Evolutionary conservation across 495 filamentous ascomycete species (phyloP), one percentile per base, ranked within the genome.

Genomic region (Daldinia grandis): DNA sequence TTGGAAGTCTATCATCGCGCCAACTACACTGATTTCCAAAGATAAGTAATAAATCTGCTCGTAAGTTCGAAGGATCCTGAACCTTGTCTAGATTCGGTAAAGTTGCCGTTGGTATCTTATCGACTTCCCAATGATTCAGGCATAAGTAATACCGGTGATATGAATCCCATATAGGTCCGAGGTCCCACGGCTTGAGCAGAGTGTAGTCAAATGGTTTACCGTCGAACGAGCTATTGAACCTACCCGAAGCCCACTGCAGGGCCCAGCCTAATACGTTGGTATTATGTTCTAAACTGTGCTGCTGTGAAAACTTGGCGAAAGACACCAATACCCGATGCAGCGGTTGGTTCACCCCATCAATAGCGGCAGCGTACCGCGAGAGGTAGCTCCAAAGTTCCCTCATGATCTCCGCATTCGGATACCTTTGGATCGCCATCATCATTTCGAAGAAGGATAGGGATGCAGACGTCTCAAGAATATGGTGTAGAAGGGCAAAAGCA

Each of bases 141-240:
- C 64, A 74, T 5, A 77, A 49, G 30, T 77, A 77, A 21, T 77
- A 77, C 15, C 75, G 73, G 35, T 77, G 75, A 31, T 77, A 77
- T 9, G 73, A 77, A 8, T 68, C 50, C 30, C 62, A 62, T 31
- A 77, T 51, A 12, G 75, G 70, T 0, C 72, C 53, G 14, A 77
- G 66, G 49, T 77, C 75, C 75, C 75, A 77, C 21, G 75, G 75
- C 50, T 66, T 62, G 27, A 77, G 71, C 60, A 77, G 64, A 5
- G 73, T 75, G 47, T 77, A 77, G 47, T 77, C 75, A 47, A 77
- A 77, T 2, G 75, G 62, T n/a, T 67, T 71, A 8, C 70, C 73
- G 27, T 77, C 75, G 21, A 77, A 77, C 30, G 58, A 73, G 38
- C 73, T 68, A 47, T 75, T 72, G 42, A 71, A 72, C 54, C 71